Base-by-base conservation (phyloP, 225 moss, liverwort and hornwort species). In the Sphagnum contortum region DNA sequence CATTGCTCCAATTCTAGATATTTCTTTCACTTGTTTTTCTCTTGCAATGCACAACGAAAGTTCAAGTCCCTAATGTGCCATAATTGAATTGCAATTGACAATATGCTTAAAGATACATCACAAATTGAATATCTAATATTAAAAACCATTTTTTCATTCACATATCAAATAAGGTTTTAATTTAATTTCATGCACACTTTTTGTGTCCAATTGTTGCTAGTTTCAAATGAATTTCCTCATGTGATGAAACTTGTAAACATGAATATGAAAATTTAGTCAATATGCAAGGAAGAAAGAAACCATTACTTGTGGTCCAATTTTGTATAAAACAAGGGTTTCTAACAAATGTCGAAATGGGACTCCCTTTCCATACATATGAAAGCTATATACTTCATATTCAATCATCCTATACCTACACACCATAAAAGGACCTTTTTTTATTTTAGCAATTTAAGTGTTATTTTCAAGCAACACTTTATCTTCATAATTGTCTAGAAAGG, bases 261-360 rank as follows among this genome's bases (percentile, higher is more conserved):
- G 4, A 48, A 50, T 9, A 47, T 44, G 4, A 64, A 2, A 2
- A 5, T 48, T 2, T 4, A 48, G 13, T 64, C 48, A 48, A 5
- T 9, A 12, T 3, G 3, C 4, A 29, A 54, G 4, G 55, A 50
- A 51, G 13, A 7, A 0, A 55, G 44, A 0, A 3, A 49, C 48
- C 51, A 75, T 65, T 80, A 92, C 95, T 81, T 88, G 80, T 4
- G 95, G 83, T 49, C 95, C 95, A 75, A 96, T 50, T 73, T 92
- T 96, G 51, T 96, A 92, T 0, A 96, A 70, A 45, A 88, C 76
- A 51, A 96, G 75, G 0, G 90, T 96, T 65, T 96, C 95, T 48
- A 96, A 74, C 29, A 96, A 74, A 50, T 90, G 74, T 7, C 75
- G 73, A 50, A 96, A 96, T n/a, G 90, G 92, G 44, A 96, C 71